phyloP scores from a whole-genome alignment of 2,329 filamentous ascomycete genomes.

The Teratosphaeria epicoccoides region DNA sequence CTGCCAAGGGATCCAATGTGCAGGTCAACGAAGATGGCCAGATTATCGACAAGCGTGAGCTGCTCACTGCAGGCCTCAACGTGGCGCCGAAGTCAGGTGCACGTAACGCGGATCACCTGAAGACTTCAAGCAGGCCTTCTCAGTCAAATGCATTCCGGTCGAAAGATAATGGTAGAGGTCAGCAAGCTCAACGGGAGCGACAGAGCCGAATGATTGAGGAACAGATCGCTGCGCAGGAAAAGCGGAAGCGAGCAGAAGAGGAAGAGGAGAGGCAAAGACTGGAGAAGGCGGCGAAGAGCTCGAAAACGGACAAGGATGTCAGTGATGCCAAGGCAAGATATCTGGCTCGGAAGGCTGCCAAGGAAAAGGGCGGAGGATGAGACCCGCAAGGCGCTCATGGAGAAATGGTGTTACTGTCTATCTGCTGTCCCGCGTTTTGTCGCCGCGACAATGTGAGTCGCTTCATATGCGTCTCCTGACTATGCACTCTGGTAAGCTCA shows the following conservation, averaged over 20 bases:
- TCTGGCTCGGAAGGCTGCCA: conserved; percentile 63
- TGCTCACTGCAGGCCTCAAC: conserved; percentile 67
- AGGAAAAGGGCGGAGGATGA: conserved; percentile 38
- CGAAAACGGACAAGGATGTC: conserved; percentile 67
- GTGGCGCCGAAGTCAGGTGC: conserved; percentile 35
- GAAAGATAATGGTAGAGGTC: conserved; percentile 21
- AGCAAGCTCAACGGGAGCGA: conserved; percentile 60
- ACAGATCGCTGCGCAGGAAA: conserved; percentile 62
- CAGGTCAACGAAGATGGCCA: conserved; percentile 73
- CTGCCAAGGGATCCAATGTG: conserved; percentile 52
- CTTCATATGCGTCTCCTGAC: too few relatives aligned
- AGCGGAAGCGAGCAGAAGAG: conserved; percentile 58
- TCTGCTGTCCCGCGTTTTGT: too few relatives aligned
- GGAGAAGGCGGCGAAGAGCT: conserved; percentile 60
- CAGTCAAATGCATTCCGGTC: conserved; percentile 23
- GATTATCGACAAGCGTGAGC: conserved; percentile 72
- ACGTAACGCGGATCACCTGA: conserved; percentile 22
- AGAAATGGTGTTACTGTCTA: too few relatives aligned
- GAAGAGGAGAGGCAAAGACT: conserved; percentile 54
- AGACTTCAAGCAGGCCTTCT: conserved; percentile 15
- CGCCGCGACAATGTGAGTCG: too few relatives aligned
- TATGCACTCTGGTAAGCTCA: neutral
- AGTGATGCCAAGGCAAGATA: conserved; percentile 71
- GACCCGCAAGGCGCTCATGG: too few relatives aligned
- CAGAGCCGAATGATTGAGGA: conserved; percentile 71